Conservation (phyloP, 1,284 basidiomycete species). For the Sporisorium scitamineum region DNA sequence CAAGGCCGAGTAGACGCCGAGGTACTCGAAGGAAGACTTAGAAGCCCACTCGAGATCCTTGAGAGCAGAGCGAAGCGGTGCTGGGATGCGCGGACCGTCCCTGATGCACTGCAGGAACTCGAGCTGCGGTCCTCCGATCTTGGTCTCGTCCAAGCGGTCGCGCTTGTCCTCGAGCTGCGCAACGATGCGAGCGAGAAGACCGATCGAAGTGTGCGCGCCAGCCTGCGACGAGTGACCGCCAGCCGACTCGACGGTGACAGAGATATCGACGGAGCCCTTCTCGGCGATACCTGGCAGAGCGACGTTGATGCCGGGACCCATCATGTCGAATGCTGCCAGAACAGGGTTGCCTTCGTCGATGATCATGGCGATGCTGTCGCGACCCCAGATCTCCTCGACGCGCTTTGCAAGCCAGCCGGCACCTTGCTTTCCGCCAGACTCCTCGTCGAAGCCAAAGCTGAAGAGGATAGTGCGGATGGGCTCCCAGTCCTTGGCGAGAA, state of each 20-base stretch:
- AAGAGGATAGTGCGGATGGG: slow-evolving; percentile 73
- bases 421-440: slow-evolving; percentile 69
- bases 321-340: slow-evolving; percentile 30
- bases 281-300: slow-evolving; percentile 74
- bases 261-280: slow-evolving; percentile 74
- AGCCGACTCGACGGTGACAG: slow-evolving; percentile 67
- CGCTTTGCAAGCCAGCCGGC: slow-evolving; percentile 50
- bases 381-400: slow-evolving; percentile 56
- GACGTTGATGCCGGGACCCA: slow-evolving; percentile 49
- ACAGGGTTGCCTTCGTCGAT: slow-evolving; percentile 63
- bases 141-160: slow-evolving; percentile 31
- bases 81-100: slow-evolving; percentile 72
- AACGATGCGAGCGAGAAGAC: slow-evolving; percentile 38
- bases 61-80: slow-evolving; percentile 71
- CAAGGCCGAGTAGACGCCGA: slow-evolving; percentile 19
- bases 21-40: slow-evolving; percentile 36
- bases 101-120: slow-evolving; percentile 72
- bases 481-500: slow-evolving; percentile 70
- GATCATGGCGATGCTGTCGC: slow-evolving; percentile 59
- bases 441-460: slow-evolving; percentile 80
- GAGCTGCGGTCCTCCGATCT: slow-evolving; percentile 57
- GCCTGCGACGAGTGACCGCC: slow-evolving; percentile 77
- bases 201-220: slow-evolving; percentile 45
- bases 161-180: slow-evolving; percentile 44
- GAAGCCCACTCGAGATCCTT: slow-evolving; percentile 55